Conservation (phyloP, 1,284 basidiomycete species). For the Malassezia caprae region DNA sequence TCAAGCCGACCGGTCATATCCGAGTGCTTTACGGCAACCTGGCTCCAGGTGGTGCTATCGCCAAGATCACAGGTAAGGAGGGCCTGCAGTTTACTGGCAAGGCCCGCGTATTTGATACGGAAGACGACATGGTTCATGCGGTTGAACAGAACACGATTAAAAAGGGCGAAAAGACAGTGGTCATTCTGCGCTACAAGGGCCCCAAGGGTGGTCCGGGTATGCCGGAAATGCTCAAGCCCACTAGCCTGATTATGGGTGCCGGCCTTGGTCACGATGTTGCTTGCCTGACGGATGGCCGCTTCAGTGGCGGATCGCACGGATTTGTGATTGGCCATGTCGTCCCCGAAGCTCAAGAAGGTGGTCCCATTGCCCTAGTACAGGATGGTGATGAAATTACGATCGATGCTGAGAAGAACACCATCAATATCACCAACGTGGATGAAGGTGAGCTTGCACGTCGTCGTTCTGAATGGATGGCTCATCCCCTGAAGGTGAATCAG, state of each 20-base stretch:
- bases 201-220: slow-evolving; percentile 66
- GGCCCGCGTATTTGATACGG: slow-evolving; percentile 46
- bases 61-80: slow-evolving; percentile 48
- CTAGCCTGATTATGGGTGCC: slow-evolving; percentile 57
- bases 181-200: slow-evolving; percentile 46
- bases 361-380: slow-evolving; percentile 75
- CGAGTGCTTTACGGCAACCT: slow-evolving; percentile 46
- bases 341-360: slow-evolving; percentile 79
- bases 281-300: slow-evolving; percentile 88
- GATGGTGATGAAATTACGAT: slow-evolving; percentile 79
- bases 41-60: slow-evolving; percentile 44
- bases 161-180: slow-evolving; percentile 47
- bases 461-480: slow-evolving; percentile 62
- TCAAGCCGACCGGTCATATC: slow-evolving; percentile 44
- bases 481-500: slow-evolving; percentile 70
- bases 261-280: slow-evolving; percentile 82
- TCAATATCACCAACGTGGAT: slow-evolving; percentile 60
- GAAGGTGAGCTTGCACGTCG: slow-evolving; percentile 63
- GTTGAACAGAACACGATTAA: slow-evolving; percentile 41
- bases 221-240: slow-evolving; percentile 80
- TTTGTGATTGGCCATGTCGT: slow-evolving; percentile 88
- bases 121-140: slow-evolving; percentile 43
- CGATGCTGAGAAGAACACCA: slow-evolving; percentile 65
- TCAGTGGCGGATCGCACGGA: slow-evolving; percentile 64
- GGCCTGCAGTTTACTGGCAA: slow-evolving; percentile 43